Base-by-base conservation (phyloP, 2,329 filamentous ascomycete species). In the Scedosporium apiospermum region DNA sequence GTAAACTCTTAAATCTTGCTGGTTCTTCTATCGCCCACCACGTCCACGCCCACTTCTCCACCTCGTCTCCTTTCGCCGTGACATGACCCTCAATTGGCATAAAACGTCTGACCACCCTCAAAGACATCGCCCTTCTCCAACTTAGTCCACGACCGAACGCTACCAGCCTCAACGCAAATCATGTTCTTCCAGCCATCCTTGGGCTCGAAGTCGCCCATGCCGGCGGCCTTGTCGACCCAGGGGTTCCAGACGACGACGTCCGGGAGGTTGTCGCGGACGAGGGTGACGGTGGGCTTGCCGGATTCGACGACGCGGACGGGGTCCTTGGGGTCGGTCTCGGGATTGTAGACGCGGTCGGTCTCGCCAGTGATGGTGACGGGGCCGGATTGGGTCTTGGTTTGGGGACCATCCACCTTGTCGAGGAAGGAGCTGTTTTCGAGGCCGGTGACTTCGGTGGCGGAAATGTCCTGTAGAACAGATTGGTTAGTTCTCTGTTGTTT, bases 211-310 rank as follows among this genome's bases (percentile, higher is more conserved):
- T 99, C 95, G 61, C 80, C 86, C 77, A 96, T 96, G 4, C 82
- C 82, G 68, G 86, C 84, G 1, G 90, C 86, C 79, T 96, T 96
- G 66, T 93, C 90, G 49, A 82, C 81, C 92, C 93, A 97, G 1
- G 95, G 95, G 76, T 99, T 99, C 95, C 95, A 99, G 34, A 98
- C 89, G 1, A 97, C 93, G 16, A 95, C 87, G 68, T 98, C 91
- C 65, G 84, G 83, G 67, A 99, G 82, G 67, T 91, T 93, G 75
- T 97, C 91, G 65, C 95, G 86, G 49, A 88, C 84, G 62, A 98
- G 81, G 64, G 87, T 86, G 77, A 89, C 92, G 60, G 82, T 78
- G 14, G 86, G 80, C 70, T 82, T 82, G 64, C 85, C 87, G 59
- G 76, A 82, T 69, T 90, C 86, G 16, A 79, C 71, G 58, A 96